A percentile compares a stretch with the other conserved stretches of the same genome.
These are phyloP conservation scores for Xylariaceae sp. DNA, from an alignment of 2,329 filamentous ascomycete genomes.

Conservation along the genomic window DNA sequence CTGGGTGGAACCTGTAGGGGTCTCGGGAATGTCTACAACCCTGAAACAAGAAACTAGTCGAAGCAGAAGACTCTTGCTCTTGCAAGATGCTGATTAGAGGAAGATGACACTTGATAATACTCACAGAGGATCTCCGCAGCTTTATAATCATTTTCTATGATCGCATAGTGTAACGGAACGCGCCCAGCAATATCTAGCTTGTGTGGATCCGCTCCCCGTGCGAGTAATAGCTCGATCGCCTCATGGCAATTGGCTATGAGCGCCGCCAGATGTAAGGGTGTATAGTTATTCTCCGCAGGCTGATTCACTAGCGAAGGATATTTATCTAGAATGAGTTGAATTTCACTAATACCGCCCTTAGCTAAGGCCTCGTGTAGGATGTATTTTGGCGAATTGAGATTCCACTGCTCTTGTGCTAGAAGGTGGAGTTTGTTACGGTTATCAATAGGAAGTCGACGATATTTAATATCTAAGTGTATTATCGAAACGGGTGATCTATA, in stretches of 20 bases:
- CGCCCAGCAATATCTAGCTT: background rate
- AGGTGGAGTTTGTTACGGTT: background rate
- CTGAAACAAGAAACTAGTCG: no score
- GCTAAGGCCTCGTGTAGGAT: background rate
- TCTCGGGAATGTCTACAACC: no score
- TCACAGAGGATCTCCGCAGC: slow-evolving; percentile 1
- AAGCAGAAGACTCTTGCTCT: no score
- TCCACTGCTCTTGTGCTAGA: background rate
- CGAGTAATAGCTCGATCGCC: background rate
- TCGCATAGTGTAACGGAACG: background rate
- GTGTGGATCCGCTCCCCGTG: background rate
- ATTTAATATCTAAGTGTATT: background rate
- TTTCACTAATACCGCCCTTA: background rate
- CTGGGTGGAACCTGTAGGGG: no score
- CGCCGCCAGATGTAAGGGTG: background rate
- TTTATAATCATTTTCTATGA: background rate
- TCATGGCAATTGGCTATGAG: background rate
- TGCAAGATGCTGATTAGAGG: no score
- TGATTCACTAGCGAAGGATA: background rate
- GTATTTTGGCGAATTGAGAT: background rate
- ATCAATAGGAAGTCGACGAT: background rate
- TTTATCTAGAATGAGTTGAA: background rate
- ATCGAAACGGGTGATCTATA: background rate
- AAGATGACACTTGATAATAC: no score
- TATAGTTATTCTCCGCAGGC: background rate